Percentiles rank a stretch among this genome's conserved stretches.
phyloP scores from a whole-genome alignment of 768 basidiomycete species.

The Plicaturopsis crispa region DNA sequence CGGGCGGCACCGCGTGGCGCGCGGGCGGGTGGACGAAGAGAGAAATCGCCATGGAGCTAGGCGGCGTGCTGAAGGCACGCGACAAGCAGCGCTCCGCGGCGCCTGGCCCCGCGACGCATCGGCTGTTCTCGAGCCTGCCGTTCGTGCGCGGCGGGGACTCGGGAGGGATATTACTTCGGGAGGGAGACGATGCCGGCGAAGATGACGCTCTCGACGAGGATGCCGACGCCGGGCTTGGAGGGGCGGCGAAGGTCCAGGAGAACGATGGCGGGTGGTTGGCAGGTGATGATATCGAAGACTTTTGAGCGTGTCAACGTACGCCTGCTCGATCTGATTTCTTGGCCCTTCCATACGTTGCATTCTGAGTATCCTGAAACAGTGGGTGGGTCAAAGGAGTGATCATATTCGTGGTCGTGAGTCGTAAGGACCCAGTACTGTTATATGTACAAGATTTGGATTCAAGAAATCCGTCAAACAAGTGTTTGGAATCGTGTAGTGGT shows the following conservation, averaged over 20 bases:
- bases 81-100: conserved; percentile 16
- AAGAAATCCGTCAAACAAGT: no score
- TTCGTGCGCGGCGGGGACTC: conserved; percentile 25
- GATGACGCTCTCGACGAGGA: conserved; percentile 10
- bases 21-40: conserved; percentile 42
- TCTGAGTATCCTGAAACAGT: no score
- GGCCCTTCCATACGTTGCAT: no score
- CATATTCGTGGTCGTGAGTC: no score
- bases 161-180: conserved; percentile 15
- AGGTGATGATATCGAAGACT: conserved; percentile 53
- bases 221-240: conserved; percentile 24
- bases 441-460: no score
- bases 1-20: conserved; percentile 17
- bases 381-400: no score
- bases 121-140: conserved; percentile 42
- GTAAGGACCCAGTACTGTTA: no score
- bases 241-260: conserved; percentile 20
- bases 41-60: conserved; percentile 49
- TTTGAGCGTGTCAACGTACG: no score
- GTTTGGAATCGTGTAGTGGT: no score
- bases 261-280: conserved; percentile 44
- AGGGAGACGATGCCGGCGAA: conserved; percentile 10
- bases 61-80: conserved; percentile 48
- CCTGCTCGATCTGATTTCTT: no score
- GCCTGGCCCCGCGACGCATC: conserved; percentile 23